Percentiles rank a stretch among this genome's conserved stretches.
Evolutionary conservation across 148 eudicot genomes (phyloP).

Genomic region (Silene uniflora): DNA sequence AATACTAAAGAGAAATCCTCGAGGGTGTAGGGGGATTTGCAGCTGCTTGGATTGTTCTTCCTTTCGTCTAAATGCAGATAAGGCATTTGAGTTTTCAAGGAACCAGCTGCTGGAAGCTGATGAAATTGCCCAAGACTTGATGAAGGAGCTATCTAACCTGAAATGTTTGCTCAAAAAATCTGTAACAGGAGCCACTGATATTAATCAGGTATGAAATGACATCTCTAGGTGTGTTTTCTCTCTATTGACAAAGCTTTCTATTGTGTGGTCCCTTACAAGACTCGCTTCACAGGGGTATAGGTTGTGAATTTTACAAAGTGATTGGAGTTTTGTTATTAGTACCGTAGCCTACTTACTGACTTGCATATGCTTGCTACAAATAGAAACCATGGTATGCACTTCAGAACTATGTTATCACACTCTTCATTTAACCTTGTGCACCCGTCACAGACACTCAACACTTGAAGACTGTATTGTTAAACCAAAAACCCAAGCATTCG

Average conservation of each 20-base stretch:
- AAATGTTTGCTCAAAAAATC: slow-evolving; percentile 41
- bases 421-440: not conserved
- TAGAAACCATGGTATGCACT: not conserved
- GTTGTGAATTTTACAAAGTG: too few species aligned
- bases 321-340: too few species aligned
- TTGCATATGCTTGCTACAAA: too few species aligned
- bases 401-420: not conserved
- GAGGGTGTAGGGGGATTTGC: slow-evolving; percentile 77
- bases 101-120: slow-evolving; percentile 72
- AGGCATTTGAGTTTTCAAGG: slow-evolving; percentile 73
- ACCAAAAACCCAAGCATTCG: not conserved
- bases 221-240: not conserved
- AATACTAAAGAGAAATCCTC: slow-evolving; percentile 65
- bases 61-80: slow-evolving; percentile 72
- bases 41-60: slow-evolving; percentile 65
- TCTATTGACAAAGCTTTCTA: not conserved
- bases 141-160: slow-evolving; percentile 46
- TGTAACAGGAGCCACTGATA: slow-evolving; percentile 17
- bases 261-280: too few species aligned
- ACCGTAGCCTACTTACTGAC: too few species aligned
- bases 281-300: too few species aligned
- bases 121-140: slow-evolving; percentile 52
- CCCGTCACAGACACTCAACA: not conserved
- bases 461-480: too few species aligned
- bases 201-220: slow-evolving; percentile 35